These are phyloP conservation scores for Thelonectria olida DNA, from an alignment of 2,329 filamentous ascomycete species.

Conservation along the genomic window DNA sequence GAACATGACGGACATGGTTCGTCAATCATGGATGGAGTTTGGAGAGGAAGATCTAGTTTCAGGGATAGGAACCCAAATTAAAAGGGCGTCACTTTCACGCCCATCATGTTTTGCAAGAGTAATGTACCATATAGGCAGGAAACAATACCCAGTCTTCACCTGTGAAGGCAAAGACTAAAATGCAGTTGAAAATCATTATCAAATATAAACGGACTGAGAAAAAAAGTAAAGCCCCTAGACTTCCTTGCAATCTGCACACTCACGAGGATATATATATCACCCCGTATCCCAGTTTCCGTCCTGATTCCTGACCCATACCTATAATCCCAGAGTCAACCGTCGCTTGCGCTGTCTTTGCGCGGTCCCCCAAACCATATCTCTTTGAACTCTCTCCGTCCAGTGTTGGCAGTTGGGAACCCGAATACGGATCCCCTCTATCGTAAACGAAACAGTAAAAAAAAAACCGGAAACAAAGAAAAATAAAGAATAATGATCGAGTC, in stretches of 20 bases:
- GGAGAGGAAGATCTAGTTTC: not conserved
- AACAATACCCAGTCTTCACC: not conserved
- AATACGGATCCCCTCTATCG: slow-evolving; percentile 33
- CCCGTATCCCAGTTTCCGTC: not conserved
- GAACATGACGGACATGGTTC: not conserved
- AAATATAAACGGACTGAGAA: slow-evolving; percentile 8
- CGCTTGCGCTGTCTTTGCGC: not conserved
- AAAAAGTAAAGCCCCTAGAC: not conserved
- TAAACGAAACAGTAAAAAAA: slow-evolving; percentile 4
- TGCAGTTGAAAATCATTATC: slow-evolving; percentile 8
- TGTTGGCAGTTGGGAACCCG: slow-evolving; percentile 34
- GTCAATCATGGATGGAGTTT: not conserved
- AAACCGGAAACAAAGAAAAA: slow-evolving; percentile 1
- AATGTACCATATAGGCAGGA: not conserved
- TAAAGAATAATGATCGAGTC: not conserved
- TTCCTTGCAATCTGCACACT: not conserved
- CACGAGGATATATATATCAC: slow-evolving; percentile 10
- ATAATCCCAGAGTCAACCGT: not conserved
- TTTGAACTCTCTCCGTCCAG: slow-evolving; percentile 31
- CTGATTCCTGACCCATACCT: not conserved
- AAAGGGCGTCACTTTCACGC: not conserved
- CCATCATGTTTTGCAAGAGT: not conserved
- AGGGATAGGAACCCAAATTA: not conserved
- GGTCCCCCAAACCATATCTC: slow-evolving; percentile 7
- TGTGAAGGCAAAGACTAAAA: not conserved